phyloP scores from a whole-genome alignment of 164 flowering plant genomes.

The Vitis amurensis region DNA sequence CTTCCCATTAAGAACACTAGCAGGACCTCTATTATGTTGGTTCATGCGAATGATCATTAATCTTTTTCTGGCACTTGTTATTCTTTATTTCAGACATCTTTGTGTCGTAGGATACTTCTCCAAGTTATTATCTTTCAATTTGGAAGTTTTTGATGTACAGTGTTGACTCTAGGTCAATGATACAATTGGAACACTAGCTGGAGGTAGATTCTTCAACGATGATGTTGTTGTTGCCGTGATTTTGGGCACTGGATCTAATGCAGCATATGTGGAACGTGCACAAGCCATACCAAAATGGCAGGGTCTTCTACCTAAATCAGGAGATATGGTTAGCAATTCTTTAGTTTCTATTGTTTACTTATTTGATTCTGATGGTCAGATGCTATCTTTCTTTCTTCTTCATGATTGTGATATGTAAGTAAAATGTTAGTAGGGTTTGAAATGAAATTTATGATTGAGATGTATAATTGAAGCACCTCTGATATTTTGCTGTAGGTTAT shows the following conservation, averaged over 20 bases:
- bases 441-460: too few species aligned
- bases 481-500: constrained; percentile 52
- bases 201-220: constrained; percentile 59
- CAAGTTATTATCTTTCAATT: too few species aligned
- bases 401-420: too few species aligned
- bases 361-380: neutral
- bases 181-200: constrained; percentile 88
- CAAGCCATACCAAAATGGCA: constrained; percentile 91
- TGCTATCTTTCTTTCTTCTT: too few species aligned
- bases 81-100: too few species aligned
- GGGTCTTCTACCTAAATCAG: constrained; percentile 73
- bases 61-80: too few species aligned
- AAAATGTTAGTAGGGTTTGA: too few species aligned
- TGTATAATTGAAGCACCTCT: neutral
- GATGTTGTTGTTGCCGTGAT: constrained; percentile 87
- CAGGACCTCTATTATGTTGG: too few species aligned
- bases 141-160: too few species aligned
- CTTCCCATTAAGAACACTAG: too few species aligned
- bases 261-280: constrained; percentile 87
- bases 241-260: constrained; percentile 91
- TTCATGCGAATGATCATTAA: too few species aligned
- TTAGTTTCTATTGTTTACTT: neutral
- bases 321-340: constrained; percentile 70
- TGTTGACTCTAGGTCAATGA: constrained; percentile 64
- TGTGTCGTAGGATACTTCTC: too few species aligned